Evolutionary conservation across 495 filamentous ascomycete species (phyloP).

Genomic region (Lasiosphaeria ovina): DNA sequence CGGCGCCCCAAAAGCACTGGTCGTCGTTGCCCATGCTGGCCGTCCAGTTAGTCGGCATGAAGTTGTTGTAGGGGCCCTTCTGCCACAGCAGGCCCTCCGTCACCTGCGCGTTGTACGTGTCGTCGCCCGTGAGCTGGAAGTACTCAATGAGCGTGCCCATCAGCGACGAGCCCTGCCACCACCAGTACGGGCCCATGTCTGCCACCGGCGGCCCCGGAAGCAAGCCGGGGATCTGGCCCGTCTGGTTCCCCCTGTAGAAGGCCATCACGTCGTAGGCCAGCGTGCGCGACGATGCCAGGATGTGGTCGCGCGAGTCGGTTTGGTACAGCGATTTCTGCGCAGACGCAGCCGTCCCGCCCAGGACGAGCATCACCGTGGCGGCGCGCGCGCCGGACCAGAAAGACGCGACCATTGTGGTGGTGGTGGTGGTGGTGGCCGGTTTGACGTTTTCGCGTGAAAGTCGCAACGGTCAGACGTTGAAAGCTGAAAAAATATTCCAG

Average conservation of each 20-base stretch:
- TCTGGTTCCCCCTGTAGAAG: constrained; percentile 61
- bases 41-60: constrained; percentile 68
- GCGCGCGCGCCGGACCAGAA: not conserved
- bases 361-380: not conserved
- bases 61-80: constrained; percentile 56
- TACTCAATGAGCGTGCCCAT: constrained; percentile 65
- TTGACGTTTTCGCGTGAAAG: no score
- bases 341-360: not conserved
- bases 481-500: no score
- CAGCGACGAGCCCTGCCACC: constrained; percentile 56
- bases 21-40: constrained; percentile 77
- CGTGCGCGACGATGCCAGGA: constrained; percentile 48
- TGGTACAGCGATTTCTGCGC: not conserved
- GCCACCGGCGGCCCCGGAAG: constrained; percentile 52
- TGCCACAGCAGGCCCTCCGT: constrained; percentile 63
- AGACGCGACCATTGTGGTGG: not conserved
- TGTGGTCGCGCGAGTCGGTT: constrained; percentile 1
- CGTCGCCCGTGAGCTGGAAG: constrained; percentile 67
- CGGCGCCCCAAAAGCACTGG: constrained; percentile 79
- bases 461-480: no score
- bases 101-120: constrained; percentile 58
- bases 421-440: not conserved
- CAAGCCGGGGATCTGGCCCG: constrained; percentile 64
- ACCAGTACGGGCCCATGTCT: constrained; percentile 52
- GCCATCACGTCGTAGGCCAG: constrained; percentile 65